Conservation (phyloP, 1,139 yeast genomes). For the Insectozyma bohioensis region DNA sequence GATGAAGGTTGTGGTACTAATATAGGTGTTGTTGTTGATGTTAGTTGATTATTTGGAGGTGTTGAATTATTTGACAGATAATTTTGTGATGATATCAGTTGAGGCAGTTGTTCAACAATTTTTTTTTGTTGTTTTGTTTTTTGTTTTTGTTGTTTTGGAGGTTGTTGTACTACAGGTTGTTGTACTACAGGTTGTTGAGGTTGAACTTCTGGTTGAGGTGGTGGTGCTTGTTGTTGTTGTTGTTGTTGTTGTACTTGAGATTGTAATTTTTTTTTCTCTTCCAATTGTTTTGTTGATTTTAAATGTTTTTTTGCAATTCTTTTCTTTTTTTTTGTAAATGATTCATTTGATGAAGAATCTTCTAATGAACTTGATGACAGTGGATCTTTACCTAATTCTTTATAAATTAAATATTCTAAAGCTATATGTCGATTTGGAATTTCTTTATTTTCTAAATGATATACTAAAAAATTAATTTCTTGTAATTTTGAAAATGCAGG, state of each 20-base stretch:
- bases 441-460: slow-evolving; percentile 16
- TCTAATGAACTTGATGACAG: neutral
- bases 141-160: no score
- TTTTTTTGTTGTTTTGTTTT: no score
- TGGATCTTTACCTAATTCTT: slow-evolving; percentile 14
- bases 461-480: slow-evolving; percentile 18
- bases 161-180: slow-evolving; percentile 1
- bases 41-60: slow-evolving; percentile 1
- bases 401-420: slow-evolving; percentile 17
- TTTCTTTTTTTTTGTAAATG: slow-evolving; percentile 4
- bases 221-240: slow-evolving; percentile 3
- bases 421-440: slow-evolving; percentile 18
- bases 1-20: neutral
- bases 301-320: slow-evolving; percentile 2
- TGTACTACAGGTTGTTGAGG: neutral
- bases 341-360: slow-evolving; percentile 5
- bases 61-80: neutral
- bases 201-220: neutral
- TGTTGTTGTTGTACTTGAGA: neutral
- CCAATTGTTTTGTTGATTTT: neutral
- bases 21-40: slow-evolving; percentile 1
- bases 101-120: no score
- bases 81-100: no score
- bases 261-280: neutral
- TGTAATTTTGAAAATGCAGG: slow-evolving; percentile 19